These are phyloP conservation scores for Pichia occidentalis DNA, from an alignment of 805 yeast species.

Conservation along the genomic window DNA sequence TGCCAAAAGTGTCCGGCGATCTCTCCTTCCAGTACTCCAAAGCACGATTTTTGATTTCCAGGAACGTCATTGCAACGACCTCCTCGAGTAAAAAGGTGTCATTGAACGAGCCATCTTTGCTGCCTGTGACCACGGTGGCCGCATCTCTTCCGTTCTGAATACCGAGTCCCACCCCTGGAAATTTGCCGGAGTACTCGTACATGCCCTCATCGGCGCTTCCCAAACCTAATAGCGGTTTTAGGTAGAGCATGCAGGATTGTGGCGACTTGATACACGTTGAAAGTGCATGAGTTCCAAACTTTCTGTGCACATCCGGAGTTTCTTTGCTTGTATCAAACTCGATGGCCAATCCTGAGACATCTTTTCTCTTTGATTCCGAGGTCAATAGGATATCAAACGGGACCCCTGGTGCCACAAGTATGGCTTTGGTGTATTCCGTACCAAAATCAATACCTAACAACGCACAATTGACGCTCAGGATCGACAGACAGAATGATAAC, in stretches of 20 bases:
- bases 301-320: slow-evolving; percentile 53
- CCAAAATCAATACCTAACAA: slow-evolving; percentile 88
- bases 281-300: slow-evolving; percentile 71
- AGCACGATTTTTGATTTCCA: slow-evolving; percentile 61
- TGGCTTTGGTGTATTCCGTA: slow-evolving; percentile 79
- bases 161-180: slow-evolving; percentile 54
- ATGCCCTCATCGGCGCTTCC: slow-evolving; percentile 41
- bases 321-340: slow-evolving; percentile 5
- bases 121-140: slow-evolving; percentile 37
- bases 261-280: slow-evolving; percentile 72
- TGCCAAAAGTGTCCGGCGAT: slow-evolving; percentile 41
- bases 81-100: slow-evolving; percentile 57
- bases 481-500: background rate
- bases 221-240: slow-evolving; percentile 70
- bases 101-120: slow-evolving; percentile 28
- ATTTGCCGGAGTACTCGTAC: slow-evolving; percentile 41
- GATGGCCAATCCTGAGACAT: slow-evolving; percentile 69
- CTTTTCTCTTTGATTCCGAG: slow-evolving; percentile 88
- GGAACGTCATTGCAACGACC: slow-evolving; percentile 73
- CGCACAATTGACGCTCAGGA: slow-evolving; percentile 38
- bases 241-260: slow-evolving; percentile 52
- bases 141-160: slow-evolving; percentile 39
- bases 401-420: slow-evolving; percentile 83
- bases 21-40: slow-evolving; percentile 49
- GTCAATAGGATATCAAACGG: slow-evolving; percentile 84